Evolutionary conservation across 768 basidiomycete species (phyloP).

Genomic region (Serendipita indica): DNA sequence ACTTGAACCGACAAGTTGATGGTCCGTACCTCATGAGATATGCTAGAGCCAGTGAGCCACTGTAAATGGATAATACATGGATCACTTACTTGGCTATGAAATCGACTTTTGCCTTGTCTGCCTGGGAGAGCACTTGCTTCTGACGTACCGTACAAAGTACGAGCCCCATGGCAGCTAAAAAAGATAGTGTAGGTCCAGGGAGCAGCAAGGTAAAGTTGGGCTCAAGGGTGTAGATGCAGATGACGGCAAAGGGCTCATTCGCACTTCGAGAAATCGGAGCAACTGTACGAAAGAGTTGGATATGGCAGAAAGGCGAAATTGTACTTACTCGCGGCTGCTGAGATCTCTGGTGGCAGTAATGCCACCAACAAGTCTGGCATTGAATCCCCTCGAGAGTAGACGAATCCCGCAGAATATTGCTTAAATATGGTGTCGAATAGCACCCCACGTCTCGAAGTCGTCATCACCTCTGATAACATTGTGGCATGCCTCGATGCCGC

Average conservation of each 20-base stretch:
- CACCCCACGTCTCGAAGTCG: background rate
- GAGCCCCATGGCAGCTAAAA: background rate
- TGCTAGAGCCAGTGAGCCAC: constrained; percentile 29
- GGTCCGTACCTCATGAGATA: constrained; percentile 72
- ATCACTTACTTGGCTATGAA: constrained; percentile 74
- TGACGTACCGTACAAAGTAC: background rate
- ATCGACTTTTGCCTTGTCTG: constrained; percentile 84
- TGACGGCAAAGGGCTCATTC: background rate
- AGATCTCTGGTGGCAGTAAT: background rate
- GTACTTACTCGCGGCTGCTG: background rate
- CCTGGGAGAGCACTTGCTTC: constrained; percentile 28
- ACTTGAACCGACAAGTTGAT: background rate
- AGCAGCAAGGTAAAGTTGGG: background rate
- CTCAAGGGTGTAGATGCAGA: background rate
- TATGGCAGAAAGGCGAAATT: background rate
- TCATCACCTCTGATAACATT: background rate
- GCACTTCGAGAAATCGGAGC: background rate
- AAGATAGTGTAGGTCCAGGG: background rate
- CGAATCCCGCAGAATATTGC: background rate
- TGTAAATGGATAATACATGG: background rate
- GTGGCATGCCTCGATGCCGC: background rate
- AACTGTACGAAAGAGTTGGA: background rate
- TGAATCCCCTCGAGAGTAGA: background rate
- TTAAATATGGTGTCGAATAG: background rate
- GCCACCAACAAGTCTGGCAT: background rate